Evolutionary conservation across 2,329 filamentous ascomycete genomes (phyloP), one percentile per base, ranked within the genome.

Genomic region (Helminthosporium solani): DNA sequence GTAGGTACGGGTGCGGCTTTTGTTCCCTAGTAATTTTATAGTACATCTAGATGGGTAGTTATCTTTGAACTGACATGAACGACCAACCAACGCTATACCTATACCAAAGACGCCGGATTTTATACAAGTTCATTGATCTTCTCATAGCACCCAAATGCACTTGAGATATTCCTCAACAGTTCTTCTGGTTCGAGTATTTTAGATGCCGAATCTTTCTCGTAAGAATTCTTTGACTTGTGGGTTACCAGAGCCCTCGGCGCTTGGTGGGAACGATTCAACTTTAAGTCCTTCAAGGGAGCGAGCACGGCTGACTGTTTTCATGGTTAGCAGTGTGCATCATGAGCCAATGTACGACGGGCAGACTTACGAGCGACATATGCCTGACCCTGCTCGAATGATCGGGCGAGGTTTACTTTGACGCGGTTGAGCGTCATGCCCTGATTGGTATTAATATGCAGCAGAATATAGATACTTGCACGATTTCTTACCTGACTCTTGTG

Each of bases 391-490:
- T 79, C 78, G 54, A 84, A 86, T 0, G 73, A 73, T 4, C 64
- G 61, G 0, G 62, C 59, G 4, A 86, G 58, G 56, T 85, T 67
- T 1, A 86, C 79, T 2, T 77, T 72, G 2, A 82, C 81, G 3
- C 74, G 73, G 16, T 84, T 77, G 3, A 87, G 67, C 1, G 82
- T 84, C 73, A 85, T 79, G 2, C 82, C 81, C 66, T 86, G 80
- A 3, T 18, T 15, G 5, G 9, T 50, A 37, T 44, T 15, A 44
- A 15, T 18, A 11, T 28, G 36, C n/a, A 27, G 25, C 15, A 27
- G 5, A 4, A 18, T 44, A n/a, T 20, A n/a, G 16, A 9, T 33
- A 9, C 33, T 20, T n/a, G 20, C 36, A 19, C n/a, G 12, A 5
- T 31, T 31, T 33, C 47, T 14, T 48, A 60, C 61, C 52, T 66